phyloP scores from a whole-genome alignment of 2,329 filamentous ascomycete species.

The Fusarium oxysporum region DNA sequence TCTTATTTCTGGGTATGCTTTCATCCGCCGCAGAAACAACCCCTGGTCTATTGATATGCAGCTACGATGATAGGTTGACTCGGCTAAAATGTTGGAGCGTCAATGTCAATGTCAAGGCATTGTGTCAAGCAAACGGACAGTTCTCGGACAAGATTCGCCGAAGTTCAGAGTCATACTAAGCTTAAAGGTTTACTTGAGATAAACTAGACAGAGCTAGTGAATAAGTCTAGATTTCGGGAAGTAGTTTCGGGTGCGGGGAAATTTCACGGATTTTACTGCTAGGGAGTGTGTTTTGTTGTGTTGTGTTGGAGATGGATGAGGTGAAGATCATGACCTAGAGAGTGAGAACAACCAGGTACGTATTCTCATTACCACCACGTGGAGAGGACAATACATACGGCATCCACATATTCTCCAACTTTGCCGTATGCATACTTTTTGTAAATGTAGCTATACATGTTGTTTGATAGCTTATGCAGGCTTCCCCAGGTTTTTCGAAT shows the following conservation, averaged over 20 bases:
- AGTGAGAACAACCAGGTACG: background rate
- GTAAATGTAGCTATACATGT: background rate
- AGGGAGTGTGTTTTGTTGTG: background rate
- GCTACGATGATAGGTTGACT: conserved; percentile 4
- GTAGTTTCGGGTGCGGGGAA: conserved; percentile 29
- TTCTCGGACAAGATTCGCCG: background rate
- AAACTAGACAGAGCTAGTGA: background rate
- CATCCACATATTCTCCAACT: conserved; percentile 20
- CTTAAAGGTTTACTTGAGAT: background rate
- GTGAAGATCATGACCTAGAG: conserved; percentile 16
- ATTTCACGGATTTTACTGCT: background rate
- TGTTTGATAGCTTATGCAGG: background rate
- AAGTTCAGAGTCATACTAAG: background rate
- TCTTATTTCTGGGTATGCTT: conserved; percentile 3
- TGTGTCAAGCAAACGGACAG: background rate
- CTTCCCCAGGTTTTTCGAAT: conserved; percentile 33
- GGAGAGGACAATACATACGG: conserved; percentile 1
- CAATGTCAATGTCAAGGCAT: background rate
- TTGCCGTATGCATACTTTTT: background rate
- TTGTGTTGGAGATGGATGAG: conserved; percentile 30
- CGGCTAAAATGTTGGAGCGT: conserved; percentile 6
- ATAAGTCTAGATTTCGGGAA: background rate
- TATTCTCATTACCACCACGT: conserved; percentile 10
- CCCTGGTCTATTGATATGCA: conserved; percentile 23
- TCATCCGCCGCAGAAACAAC: conserved; percentile 5